Conservation (phyloP, 2,329 filamentous ascomycete genomes). For the Cytospora piceicola region DNA sequence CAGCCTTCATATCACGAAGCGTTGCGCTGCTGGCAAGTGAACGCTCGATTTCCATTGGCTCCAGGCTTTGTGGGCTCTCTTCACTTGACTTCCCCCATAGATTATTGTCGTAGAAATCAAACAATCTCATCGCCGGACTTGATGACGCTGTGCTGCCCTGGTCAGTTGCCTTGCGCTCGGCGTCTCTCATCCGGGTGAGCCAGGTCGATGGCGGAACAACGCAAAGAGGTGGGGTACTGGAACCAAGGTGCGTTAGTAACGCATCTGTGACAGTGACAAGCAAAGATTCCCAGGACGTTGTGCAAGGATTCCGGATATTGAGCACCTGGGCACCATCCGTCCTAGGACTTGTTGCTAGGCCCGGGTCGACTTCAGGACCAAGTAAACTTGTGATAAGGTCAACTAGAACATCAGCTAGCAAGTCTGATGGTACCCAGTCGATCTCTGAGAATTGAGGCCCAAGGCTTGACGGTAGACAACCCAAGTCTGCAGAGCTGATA, state of each 20-base stretch:
- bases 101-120: conserved; percentile 8
- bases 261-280: conserved; percentile 3
- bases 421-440: conserved; percentile 19
- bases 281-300: conserved; percentile 11
- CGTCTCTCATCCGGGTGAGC: conserved; percentile 8
- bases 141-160: neutral
- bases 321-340: conserved; percentile 7
- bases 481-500: conserved; percentile 2
- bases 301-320: conserved; percentile 16
- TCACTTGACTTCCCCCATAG: neutral
- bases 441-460: conserved; percentile 4
- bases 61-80: neutral
- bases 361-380: too few relatives aligned
- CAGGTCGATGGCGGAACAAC: conserved; percentile 11
- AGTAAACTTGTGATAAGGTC: neutral
- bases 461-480: conserved; percentile 6
- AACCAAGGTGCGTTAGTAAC: neutral
- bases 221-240: neutral
- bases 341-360: neutral
- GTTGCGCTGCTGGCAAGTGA: conserved; percentile 7
- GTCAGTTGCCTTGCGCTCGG: conserved; percentile 7
- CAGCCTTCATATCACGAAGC: conserved; percentile 12
- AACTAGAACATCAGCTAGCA: conserved; percentile 4
- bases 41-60: conserved; percentile 11
- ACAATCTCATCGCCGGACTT: conserved; percentile 8